Evolutionary conservation across 2,329 filamentous ascomycete genomes (phyloP), one percentile per base, ranked within the genome.

Genomic region (Bipolaris gigantea): DNA sequence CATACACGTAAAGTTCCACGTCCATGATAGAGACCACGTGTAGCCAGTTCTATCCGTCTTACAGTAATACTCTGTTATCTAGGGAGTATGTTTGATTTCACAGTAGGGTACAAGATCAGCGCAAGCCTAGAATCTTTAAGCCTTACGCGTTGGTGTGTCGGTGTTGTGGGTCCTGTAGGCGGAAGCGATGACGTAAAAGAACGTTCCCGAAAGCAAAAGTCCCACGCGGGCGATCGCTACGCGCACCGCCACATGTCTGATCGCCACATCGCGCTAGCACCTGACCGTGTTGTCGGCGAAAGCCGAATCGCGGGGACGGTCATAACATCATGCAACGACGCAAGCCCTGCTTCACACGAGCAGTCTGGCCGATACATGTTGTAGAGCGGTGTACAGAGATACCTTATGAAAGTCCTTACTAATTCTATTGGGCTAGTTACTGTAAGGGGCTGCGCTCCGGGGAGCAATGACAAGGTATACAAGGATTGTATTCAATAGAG

Each of bases 1-100:
- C 79, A 63, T 81, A 81, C 33, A 81, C 79, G 56, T 80, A 81
- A 15, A 81, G 73, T 56, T 80, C 68, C 25, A 81, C 76, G 32
- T 81, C 77, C 79, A 81, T 81, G 21, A 34, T 59, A 39, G 9
- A 32, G 13, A 33, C 33, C 30, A 6, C 27, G 34, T 18, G 34
- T 10, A 35, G 35, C 19, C 15, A n/a, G 21, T 41, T 48, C 13
- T 25, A 49, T 18, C 3, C 19, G 16, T 15, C 10, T n/a, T 5
- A 34, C 16, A 7, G 5, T 16, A 36, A 4, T 5, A 10, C 25
- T 27, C 27, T 40, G 25, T 33, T 16, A 7, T 15, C 15, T 11
- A n/a, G 8, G 27, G 2, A 10, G 5, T 40, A 15, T 21, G 4
- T 30, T 15, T 6, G 27, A 21, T n/a, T 13, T 40, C 16, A 27